phyloP scores from a whole-genome alignment of 345 rosid species.

The Aquilaria malaccensis region DNA sequence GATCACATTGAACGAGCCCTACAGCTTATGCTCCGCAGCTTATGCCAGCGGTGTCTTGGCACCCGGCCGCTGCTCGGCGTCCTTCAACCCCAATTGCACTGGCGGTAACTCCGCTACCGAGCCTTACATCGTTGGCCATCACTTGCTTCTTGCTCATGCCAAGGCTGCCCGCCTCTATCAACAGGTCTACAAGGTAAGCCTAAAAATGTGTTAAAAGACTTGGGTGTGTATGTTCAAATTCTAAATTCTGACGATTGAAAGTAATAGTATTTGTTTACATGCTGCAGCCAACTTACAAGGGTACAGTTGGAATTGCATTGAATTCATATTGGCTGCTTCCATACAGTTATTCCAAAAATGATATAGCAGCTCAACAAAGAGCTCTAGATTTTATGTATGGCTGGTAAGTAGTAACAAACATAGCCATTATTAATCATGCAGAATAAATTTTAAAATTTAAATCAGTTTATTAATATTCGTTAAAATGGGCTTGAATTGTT shows the following conservation, averaged over 20 bases:
- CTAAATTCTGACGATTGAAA: background rate
- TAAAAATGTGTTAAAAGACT: background rate
- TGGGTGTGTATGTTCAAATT: background rate
- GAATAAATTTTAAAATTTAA: too few species aligned
- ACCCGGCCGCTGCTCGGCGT: conserved; percentile 42
- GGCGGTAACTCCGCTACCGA: conserved; percentile 41
- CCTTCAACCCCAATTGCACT: conserved; percentile 23
- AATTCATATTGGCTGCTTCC: conserved; percentile 30
- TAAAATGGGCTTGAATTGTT: background rate
- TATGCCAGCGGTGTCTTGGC: conserved; percentile 21
- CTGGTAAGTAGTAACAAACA: conserved; percentile 17
- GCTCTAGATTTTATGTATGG: conserved; percentile 34
- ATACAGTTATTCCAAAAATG: conserved; percentile 7
- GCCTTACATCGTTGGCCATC: conserved; percentile 41
- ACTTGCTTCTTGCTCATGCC: conserved; percentile 49
- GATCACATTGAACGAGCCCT: conserved; percentile 55
- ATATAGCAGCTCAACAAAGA: conserved; percentile 28
- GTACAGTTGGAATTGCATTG: conserved; percentile 34
- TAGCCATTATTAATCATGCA: too few species aligned
- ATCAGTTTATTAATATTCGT: too few species aligned
- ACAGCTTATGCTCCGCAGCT: conserved; percentile 19
- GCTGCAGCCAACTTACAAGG: conserved; percentile 28
- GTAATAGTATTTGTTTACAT: background rate
- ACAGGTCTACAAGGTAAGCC: conserved; percentile 22
- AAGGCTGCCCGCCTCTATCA: conserved; percentile 28